Evolutionary conservation across 2,329 filamentous ascomycete genomes (phyloP).

Genomic region (Cercospora zeina): DNA sequence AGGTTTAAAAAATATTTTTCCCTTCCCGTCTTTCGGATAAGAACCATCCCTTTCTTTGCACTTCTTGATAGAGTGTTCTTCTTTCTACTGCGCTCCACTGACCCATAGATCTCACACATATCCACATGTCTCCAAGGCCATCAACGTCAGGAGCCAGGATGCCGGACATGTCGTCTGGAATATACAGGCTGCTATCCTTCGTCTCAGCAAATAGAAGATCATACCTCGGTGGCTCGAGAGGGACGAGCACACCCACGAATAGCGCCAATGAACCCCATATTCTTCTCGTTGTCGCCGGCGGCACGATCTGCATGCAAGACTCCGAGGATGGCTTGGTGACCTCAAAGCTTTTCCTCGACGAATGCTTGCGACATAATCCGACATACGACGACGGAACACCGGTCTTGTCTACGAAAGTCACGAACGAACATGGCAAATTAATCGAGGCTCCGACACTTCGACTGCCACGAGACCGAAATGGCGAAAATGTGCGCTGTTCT

Average conservation of each 20-base stretch:
- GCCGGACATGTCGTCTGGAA: slow-evolving; percentile 28
- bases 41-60: slow-evolving; percentile 3
- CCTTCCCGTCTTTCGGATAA: slow-evolving; percentile 13
- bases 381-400: slow-evolving; percentile 79
- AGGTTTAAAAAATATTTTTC: slow-evolving; percentile 22
- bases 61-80: neutral
- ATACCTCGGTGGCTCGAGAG: slow-evolving; percentile 13
- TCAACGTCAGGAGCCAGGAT: slow-evolving; percentile 10
- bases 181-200: slow-evolving; percentile 31
- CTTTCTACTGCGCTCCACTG: neutral
- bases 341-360: slow-evolving; percentile 70
- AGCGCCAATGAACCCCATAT: slow-evolving; percentile 49
- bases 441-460: slow-evolving; percentile 64
- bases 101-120: neutral
- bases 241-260: slow-evolving; percentile 11
- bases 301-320: slow-evolving; percentile 87
- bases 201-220: slow-evolving; percentile 29
- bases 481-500: slow-evolving; percentile 77
- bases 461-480: slow-evolving; percentile 77
- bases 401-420: slow-evolving; percentile 33
- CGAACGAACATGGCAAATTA: slow-evolving; percentile 31
- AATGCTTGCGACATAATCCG: slow-evolving; percentile 76
- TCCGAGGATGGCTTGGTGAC: slow-evolving; percentile 79
- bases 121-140: slow-evolving; percentile 5
- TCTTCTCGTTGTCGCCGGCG: slow-evolving; percentile 84